These are phyloP conservation scores for Calonectria hongkongensis DNA, from an alignment of 2,329 filamentous ascomycete species.

Conservation along the genomic window DNA sequence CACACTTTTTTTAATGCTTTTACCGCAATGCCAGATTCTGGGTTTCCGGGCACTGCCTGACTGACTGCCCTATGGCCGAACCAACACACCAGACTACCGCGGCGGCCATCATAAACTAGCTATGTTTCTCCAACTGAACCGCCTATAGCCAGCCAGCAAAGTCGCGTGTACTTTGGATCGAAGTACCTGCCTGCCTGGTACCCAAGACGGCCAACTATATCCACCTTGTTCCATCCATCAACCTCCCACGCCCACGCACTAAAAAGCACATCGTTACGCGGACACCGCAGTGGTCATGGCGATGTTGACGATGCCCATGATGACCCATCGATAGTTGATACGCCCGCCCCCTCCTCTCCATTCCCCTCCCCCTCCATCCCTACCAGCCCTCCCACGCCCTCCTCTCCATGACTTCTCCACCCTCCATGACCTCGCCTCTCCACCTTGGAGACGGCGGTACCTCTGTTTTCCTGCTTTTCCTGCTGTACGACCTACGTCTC, in stretches of 20 bases:
- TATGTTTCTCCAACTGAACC: conserved; percentile 5
- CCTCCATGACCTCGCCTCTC: conserved; percentile 25
- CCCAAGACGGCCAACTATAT: conserved; percentile 43
- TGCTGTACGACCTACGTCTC: conserved; percentile 14
- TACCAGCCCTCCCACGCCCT: conserved; percentile 26
- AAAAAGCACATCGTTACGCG: conserved; percentile 23
- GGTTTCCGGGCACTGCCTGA: neutral
- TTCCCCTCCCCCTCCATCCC: conserved; percentile 17
- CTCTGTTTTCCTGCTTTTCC: conserved; percentile 17
- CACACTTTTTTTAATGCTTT: conserved; percentile 25
- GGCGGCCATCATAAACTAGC: neutral
- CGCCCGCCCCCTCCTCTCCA: conserved; percentile 27
- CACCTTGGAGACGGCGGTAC: conserved; percentile 18
- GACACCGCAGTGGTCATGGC: conserved; percentile 25
- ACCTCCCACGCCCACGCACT: conserved; percentile 15
- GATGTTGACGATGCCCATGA: conserved; percentile 27
- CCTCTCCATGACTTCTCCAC: conserved; percentile 27
- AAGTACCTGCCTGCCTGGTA: conserved; percentile 37
- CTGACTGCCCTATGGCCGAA: conserved; percentile 1
- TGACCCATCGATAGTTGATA: conserved; percentile 22
- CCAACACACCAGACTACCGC: neutral
- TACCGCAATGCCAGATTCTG: neutral
- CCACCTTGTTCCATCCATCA: conserved; percentile 24
- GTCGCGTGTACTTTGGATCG: conserved; percentile 9
- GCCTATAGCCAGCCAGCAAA: neutral